Base-by-base conservation (phyloP, 2,329 filamentous ascomycete species). In the Fusarium sp. region DNA sequence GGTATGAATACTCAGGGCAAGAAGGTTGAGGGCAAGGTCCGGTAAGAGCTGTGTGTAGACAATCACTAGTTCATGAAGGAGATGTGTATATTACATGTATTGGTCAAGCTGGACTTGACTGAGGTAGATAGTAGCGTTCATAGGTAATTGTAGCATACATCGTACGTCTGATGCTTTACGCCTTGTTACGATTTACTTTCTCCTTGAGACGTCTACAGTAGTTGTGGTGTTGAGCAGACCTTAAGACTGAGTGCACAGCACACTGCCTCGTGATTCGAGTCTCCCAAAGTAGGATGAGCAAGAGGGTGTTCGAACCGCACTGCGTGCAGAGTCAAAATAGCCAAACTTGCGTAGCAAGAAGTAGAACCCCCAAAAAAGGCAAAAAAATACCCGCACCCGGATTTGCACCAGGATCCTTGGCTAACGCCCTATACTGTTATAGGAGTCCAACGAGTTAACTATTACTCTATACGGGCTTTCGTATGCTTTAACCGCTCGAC, bases 321-420 rank as follows among this genome's bases (percentile, higher is more conserved):
- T 26, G 44, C 38, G 20, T 31, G 39, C 42, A 56, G n/a, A 24
- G n/a, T 22, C 11, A 56, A 48, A 42, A n/a, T 20, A 15, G 20
- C 11, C 24, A 31, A 31, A 17, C 24, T 31, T 51, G 24, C 15
- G 4, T 24, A 31, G 33, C 33, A 22, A n/a, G 24, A 31, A 15
- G 56, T 58, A 64, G 22, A 36, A 55, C 49, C 62, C 38, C 22
- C 5, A 15, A 44, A 62, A 65, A 66, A 33, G 47, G 57, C 61
- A 65, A 73, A 75, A 71, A 51, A 55, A 28, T 70, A 79, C 79
- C 79, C 78, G 80, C 73, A 80, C 79, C 74, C 80, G 80, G 79
- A 80, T 80, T 81, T 82, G 80, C 78, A 82, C 80, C 80, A 71
- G 74, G 80, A 80, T 81, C 79, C 78, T 81, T 81, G 80, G 78